Percentiles rank a stretch among this genome's conserved stretches.
These are phyloP conservation scores for Ophiorrhiza pumila DNA, from an alignment of 257 asterid species.

Conservation along the genomic window DNA sequence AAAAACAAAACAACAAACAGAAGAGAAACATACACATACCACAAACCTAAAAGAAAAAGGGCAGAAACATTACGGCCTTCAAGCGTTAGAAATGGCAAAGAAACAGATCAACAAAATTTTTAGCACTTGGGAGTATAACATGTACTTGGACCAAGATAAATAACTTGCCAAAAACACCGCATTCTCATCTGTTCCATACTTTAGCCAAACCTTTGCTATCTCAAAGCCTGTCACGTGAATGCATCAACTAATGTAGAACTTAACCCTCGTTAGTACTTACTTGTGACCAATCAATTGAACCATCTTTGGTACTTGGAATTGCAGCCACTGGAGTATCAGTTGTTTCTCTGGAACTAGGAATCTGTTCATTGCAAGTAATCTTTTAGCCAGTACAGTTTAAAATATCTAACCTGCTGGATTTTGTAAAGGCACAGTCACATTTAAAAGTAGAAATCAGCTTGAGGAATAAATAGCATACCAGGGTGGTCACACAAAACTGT, in stretches of 20 bases:
- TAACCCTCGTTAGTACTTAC: constrained; percentile 32
- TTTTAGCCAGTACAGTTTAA: not conserved
- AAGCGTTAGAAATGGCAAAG: not conserved
- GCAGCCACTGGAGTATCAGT: constrained; percentile 58
- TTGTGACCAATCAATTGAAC: constrained; percentile 92
- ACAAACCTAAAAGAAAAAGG: not conserved
- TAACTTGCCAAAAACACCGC: not conserved
- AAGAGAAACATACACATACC: not conserved
- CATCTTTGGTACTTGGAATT: constrained; percentile 73
- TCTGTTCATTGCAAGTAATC: constrained; percentile 41
- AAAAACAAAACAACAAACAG: not conserved
- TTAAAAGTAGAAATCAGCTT: not conserved
- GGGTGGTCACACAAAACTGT: constrained; percentile 95
- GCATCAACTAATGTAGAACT: not conserved
- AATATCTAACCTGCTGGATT: not conserved
- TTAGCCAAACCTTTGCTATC: not conserved
- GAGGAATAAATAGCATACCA: constrained; percentile 58
- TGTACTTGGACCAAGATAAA: not conserved
- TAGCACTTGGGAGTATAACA: not conserved
- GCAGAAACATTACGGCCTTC: not conserved
- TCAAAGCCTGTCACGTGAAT: too few relatives aligned
- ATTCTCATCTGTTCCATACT: constrained; percentile 1
- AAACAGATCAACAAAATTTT: not conserved
- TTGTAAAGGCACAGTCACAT: not conserved
- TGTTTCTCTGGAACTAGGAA: constrained; percentile 65